Evolutionary conservation across 2,329 filamentous ascomycete species (phyloP).

Genomic region (Stagonosporopsis chrysanthemi): DNA sequence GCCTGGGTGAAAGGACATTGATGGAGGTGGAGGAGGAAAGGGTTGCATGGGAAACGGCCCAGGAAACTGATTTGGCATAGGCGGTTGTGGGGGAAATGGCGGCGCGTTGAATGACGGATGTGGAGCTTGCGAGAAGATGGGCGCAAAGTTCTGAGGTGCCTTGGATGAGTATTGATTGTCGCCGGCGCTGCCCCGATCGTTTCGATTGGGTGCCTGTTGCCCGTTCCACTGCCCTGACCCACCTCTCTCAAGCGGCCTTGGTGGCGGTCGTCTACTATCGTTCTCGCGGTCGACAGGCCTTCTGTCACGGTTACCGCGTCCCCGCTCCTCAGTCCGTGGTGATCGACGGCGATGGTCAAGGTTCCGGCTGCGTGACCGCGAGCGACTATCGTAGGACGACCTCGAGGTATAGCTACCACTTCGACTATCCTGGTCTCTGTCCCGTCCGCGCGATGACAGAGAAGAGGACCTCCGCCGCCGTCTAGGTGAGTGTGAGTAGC

Average conservation of each 20-base stretch:
- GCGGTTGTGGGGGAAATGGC: constrained; percentile 28
- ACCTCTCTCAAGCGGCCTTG: constrained; percentile 16
- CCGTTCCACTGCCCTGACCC: constrained; percentile 22
- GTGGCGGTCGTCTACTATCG: constrained; percentile 19
- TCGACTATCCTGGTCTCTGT: constrained; percentile 22
- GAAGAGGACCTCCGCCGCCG: constrained; percentile 28
- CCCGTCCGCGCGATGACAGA: constrained; percentile 23
- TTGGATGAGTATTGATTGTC: constrained; percentile 18
- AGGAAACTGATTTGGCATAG: constrained; percentile 27
- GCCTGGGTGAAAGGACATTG: constrained; percentile 27
- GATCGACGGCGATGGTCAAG: constrained; percentile 24
- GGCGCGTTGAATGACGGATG: constrained; percentile 29
- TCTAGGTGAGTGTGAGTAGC: constrained; percentile 19
- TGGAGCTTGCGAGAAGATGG: constrained; percentile 20
- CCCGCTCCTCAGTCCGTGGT: constrained; percentile 16
- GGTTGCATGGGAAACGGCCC: constrained; percentile 28
- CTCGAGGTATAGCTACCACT: constrained; percentile 25
- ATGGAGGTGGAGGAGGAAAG: constrained; percentile 32
- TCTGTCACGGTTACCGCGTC: constrained; percentile 17
- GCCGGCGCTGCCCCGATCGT: constrained; percentile 7
- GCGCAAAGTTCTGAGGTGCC: constrained; percentile 13
- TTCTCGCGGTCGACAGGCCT: constrained; percentile 18
- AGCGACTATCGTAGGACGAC: constrained; percentile 30
- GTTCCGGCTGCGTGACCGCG: constrained; percentile 22
- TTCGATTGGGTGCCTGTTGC: constrained; percentile 11